Base-by-base conservation (phyloP, 495 filamentous ascomycete genomes). In the Aspergillus kassunensis region DNA sequence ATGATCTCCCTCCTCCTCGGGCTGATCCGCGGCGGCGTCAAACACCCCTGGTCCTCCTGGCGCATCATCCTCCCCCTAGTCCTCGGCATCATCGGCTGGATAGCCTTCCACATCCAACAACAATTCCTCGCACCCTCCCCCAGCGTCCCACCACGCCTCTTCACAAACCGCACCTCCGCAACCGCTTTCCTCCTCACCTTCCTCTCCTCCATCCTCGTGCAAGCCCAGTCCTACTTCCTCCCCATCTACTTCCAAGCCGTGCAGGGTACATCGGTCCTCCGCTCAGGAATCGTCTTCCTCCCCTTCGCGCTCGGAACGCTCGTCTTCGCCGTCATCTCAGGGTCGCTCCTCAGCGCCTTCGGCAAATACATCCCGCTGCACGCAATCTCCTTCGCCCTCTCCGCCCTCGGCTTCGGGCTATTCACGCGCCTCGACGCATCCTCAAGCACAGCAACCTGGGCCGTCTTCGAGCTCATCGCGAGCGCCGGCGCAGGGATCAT, bases 161-260 rank as follows among this genome's bases (percentile, higher is more conserved):
- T 83, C 11, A 79, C 74, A 11, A 33, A 3, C 37, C 63, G 70
- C 13, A 80, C 75, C 1, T 65, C 69, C 3, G 63, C 61, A 0
- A 63, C 72, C 15, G 69, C 67, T 0, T 79, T 72, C 44, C 44
- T 73, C 6, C 66, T 58, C 7, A 70, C 66, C 34, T 63, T 74
- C 54, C 41, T 80, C 4, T 78, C 80, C 36, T 80, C 78, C 7
- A 49, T 83, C n/a, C 61, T 80, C 13, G 50, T 78, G n/a, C 74
- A 65, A 66, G 69, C 60, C 16, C 40, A 70, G 0, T 68, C 77
- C 2, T 77, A 76, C 69, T 66, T 75, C 60, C 47, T 81, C 33
- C 70, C 73, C 0, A 59, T 77, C 0, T 77, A 76, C 58, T 82
- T 71, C 59, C 71, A 83, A 54, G 75, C 69, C 6, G 78, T 79